Evolutionary conservation across 2,329 filamentous ascomycete genomes (phyloP).

Genomic region (Trichothecium roseum): DNA sequence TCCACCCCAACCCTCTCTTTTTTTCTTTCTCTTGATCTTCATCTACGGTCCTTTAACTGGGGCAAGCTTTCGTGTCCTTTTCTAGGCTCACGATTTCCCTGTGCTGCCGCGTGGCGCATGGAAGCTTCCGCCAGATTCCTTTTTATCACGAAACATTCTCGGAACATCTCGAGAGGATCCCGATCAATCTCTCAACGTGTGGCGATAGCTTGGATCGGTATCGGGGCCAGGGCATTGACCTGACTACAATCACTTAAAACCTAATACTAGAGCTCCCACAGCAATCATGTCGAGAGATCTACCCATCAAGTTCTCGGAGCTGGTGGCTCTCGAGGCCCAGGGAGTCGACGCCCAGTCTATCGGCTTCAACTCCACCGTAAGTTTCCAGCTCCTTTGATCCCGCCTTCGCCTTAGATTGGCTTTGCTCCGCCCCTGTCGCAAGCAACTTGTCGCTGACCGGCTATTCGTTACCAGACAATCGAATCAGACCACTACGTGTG

Average conservation of each 20-base stretch:
- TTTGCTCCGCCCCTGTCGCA: slow-evolving; percentile 5
- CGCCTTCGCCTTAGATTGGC: slow-evolving; percentile 4
- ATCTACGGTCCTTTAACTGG: too few species aligned
- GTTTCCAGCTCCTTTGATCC: slow-evolving; percentile 18
- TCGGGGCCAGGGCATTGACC: slow-evolving; percentile 14
- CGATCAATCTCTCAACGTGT: not conserved
- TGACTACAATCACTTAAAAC: slow-evolving; percentile 11
- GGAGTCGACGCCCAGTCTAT: slow-evolving; percentile 43
- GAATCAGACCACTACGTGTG: slow-evolving; percentile 97
- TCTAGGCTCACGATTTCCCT: not conserved
- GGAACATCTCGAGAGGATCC: not conserved
- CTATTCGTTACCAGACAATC: slow-evolving; percentile 60
- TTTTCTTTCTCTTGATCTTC: too few species aligned
- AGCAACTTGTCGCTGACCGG: slow-evolving; percentile 10
- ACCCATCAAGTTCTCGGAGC: slow-evolving; percentile 89
- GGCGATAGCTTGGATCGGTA: slow-evolving; percentile 4
- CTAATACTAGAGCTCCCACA: slow-evolving; percentile 17
- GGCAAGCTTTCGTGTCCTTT: too few species aligned
- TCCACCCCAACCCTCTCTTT: too few species aligned
- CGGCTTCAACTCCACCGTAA: slow-evolving; percentile 72
- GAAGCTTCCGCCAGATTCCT: slow-evolving; percentile 21
- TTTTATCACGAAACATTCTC: slow-evolving; percentile 7
- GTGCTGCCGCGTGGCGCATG: slow-evolving; percentile 24
- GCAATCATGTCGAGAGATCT: slow-evolving; percentile 52
- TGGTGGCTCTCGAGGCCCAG: slow-evolving; percentile 54